phyloP scores from a whole-genome alignment of 495 filamentous ascomycete species.

The Penicillium roqueforti region DNA sequence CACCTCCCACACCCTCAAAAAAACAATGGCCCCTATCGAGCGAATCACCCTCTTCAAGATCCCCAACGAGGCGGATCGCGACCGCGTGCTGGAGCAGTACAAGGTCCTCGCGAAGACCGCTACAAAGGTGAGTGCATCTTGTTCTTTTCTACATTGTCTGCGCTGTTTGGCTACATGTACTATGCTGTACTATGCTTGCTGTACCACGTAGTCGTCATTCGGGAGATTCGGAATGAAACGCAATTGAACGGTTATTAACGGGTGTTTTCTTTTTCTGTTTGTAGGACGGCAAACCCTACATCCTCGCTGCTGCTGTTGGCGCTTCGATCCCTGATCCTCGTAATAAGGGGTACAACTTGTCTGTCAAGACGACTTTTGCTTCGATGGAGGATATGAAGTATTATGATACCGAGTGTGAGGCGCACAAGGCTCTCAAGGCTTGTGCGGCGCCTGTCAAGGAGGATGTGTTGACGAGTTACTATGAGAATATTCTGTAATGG shows the following conservation, averaged over 20 bases:
- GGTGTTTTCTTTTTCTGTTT: not conserved
- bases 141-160: not conserved
- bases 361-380: conserved; percentile 55
- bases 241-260: conserved; percentile 6
- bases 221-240: not conserved
- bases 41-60: conserved; percentile 60
- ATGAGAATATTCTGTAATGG: conserved; percentile 40
- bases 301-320: conserved; percentile 46
- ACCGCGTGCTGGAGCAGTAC: conserved; percentile 46
- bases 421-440: conserved; percentile 58
- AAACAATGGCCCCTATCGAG: conserved; percentile 44
- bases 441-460: conserved; percentile 31
- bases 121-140: conserved; percentile 37
- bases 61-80: conserved; percentile 43
- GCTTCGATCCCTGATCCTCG: conserved; percentile 48
- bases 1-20: conserved; percentile 3
- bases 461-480: conserved; percentile 49
- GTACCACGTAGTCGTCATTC: too few relatives aligned
- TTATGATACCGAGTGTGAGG: conserved; percentile 61
- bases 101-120: conserved; percentile 48
- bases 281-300: conserved; percentile 68
- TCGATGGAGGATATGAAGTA: conserved; percentile 65
- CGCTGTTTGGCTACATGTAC: not conserved
- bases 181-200: too few relatives aligned
- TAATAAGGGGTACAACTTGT: conserved; percentile 60